A percentile compares a stretch with the other conserved stretches of the same genome.
Conservation (phyloP, 2,329 filamentous ascomycete species). For the Hypoxylon sp. region DNA sequence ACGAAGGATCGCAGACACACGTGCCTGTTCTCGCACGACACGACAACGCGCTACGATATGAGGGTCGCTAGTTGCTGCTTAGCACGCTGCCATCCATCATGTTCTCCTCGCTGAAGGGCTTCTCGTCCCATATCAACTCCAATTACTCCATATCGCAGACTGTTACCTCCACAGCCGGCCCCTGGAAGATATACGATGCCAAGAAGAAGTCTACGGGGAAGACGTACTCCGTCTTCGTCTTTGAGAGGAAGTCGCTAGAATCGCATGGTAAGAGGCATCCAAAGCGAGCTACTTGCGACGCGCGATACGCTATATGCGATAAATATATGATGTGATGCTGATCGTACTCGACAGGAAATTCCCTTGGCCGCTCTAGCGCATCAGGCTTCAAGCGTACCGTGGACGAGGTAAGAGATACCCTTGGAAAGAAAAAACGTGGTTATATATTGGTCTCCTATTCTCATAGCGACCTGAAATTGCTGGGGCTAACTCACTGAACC, state of each 20-base stretch:
- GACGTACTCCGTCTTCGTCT: constrained; percentile 89
- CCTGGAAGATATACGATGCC: constrained; percentile 97
- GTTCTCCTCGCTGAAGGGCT: constrained; percentile 95
- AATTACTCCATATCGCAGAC: constrained; percentile 86
- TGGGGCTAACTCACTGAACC: not conserved
- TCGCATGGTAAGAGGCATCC: constrained; percentile 54
- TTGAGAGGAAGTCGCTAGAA: constrained; percentile 88
- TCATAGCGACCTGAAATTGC: not conserved
- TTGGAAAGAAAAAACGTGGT: not conserved
- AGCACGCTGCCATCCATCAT: constrained; percentile 59
- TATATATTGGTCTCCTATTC: not conserved
- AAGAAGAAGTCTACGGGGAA: constrained; percentile 97
- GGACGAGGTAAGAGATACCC: constrained; percentile 71
- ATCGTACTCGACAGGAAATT: constrained; percentile 50
- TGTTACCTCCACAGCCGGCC: constrained; percentile 81
- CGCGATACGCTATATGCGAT: not conserved
- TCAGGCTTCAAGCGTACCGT: constrained; percentile 79
- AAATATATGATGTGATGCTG: not conserved
- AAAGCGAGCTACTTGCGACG: too few relatives aligned
- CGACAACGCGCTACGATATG: constrained; percentile 39
- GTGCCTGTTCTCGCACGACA: constrained; percentile 29
- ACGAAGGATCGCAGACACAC: constrained; percentile 24
- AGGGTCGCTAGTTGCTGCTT: constrained; percentile 35
- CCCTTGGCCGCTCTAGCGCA: constrained; percentile 68
- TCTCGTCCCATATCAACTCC: constrained; percentile 88